These are phyloP conservation scores for Stromatinia cepivora DNA, from an alignment of 2,329 filamentous ascomycete genomes.

Conservation along the genomic window DNA sequence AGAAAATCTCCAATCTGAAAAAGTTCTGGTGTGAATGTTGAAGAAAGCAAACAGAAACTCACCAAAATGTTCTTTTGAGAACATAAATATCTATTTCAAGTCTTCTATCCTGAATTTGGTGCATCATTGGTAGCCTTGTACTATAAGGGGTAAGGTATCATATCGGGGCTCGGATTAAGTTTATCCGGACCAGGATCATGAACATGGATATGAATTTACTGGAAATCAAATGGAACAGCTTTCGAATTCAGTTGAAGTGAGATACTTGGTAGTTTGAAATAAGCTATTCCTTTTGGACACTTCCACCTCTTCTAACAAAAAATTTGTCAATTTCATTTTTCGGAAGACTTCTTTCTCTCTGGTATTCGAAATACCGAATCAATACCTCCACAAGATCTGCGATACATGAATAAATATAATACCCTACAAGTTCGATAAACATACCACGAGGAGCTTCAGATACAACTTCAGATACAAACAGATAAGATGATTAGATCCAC, in stretches of 20 bases:
- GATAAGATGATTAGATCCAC: conserved; percentile 73
- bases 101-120: neutral
- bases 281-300: conserved; percentile 1
- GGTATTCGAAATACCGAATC: neutral
- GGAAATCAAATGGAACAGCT: conserved; percentile 13
- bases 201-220: neutral
- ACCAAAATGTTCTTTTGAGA: neutral
- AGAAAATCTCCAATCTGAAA: neutral
- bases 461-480: conserved; percentile 4
- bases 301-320: neutral
- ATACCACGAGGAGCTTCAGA: conserved; percentile 11
- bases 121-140: conserved; percentile 8
- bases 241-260: conserved; percentile 6
- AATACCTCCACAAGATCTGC: neutral
- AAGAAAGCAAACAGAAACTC: neutral
- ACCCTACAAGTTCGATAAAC: neutral
- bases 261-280: neutral
- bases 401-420: conserved; percentile 7
- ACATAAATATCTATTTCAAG: neutral
- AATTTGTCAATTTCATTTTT: neutral
- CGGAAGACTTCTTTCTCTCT: neutral
- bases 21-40: neutral
- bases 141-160: neutral
- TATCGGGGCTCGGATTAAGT: neutral
- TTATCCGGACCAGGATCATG: conserved; percentile 6